Conservation (phyloP, 1,139 yeast genomes). For the Scheffersomyces illinoinensis region DNA sequence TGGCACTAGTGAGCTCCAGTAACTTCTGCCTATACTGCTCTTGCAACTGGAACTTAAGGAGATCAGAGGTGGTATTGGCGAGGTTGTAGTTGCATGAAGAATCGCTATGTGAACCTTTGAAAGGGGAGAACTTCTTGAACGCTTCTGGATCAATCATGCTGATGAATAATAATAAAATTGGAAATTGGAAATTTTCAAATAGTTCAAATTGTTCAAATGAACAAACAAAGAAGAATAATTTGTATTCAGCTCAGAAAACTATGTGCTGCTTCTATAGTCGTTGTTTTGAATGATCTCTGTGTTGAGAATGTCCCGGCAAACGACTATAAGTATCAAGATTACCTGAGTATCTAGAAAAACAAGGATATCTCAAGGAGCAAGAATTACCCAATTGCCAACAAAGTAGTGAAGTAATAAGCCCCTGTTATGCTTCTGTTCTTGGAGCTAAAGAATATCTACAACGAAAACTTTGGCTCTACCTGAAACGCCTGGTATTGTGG, state of each 20-base stretch:
- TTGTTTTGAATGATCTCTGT: background rate
- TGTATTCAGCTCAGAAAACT: too few species aligned
- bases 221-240: background rate
- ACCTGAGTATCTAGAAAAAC: background rate
- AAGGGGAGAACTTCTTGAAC: slow-evolving; percentile 40
- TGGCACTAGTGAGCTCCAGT: slow-evolving; percentile 19
- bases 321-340: background rate
- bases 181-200: background rate
- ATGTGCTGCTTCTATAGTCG: background rate
- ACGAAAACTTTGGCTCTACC: background rate
- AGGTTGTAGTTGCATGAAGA: slow-evolving; percentile 25
- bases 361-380: background rate
- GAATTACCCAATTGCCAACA: background rate
- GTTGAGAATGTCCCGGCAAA: background rate
- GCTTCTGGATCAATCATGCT: slow-evolving; percentile 37
- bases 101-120: slow-evolving; percentile 33
- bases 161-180: background rate
- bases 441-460: background rate
- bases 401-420: background rate
- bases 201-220: background rate
- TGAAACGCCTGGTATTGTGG: background rate
- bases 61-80: slow-evolving; percentile 42
- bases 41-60: slow-evolving; percentile 46
- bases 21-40: slow-evolving; percentile 38
- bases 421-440: background rate